Percentiles rank a stretch among this genome's conserved stretches.
Evolutionary conservation across 2,329 filamentous ascomycete genomes (phyloP).

Genomic region (Fusarium foetens): DNA sequence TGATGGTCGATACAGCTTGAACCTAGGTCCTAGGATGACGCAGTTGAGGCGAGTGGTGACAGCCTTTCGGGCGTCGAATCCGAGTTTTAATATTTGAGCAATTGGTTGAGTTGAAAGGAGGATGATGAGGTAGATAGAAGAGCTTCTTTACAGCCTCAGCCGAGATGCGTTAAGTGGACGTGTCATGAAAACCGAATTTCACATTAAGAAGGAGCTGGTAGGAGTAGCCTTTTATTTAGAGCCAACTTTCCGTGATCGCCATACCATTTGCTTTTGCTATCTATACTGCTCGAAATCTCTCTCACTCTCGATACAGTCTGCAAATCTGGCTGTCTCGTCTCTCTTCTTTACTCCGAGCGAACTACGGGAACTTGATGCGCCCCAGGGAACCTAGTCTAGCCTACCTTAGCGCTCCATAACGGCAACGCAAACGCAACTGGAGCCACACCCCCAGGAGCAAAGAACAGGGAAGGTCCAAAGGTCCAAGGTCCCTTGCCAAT

Average conservation of each 20-base stretch:
- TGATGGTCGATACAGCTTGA: not conserved
- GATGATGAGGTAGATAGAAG: conserved; percentile 14
- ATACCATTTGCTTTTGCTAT: not conserved
- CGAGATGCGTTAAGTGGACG: not conserved
- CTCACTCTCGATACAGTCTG: not conserved
- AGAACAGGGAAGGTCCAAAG: not conserved
- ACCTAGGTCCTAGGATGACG: conserved; percentile 3
- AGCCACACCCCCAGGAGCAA: conserved; percentile 28
- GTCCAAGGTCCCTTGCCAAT: conserved; percentile 16
- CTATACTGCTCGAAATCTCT: not conserved
- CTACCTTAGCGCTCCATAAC: conserved; percentile 3
- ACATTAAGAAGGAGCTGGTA: not conserved
- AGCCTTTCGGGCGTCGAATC: conserved; percentile 1
- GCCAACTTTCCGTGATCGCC: not conserved
- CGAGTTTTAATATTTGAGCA: not conserved
- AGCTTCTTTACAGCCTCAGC: not conserved
- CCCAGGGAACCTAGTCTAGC: conserved; percentile 20
- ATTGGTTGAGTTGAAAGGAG: conserved; percentile 10
- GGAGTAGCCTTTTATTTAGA: not conserved
- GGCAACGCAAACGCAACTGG: conserved; percentile 19
- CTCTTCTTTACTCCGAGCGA: conserved; percentile 22
- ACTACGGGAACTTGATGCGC: conserved; percentile 32
- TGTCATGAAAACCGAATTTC: too few relatives aligned
- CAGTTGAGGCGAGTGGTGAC: conserved; percentile 31
- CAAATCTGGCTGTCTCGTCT: not conserved